Base-by-base conservation (phyloP, 169 alveolate genomes). In the Eimeria necatrix region DNA sequence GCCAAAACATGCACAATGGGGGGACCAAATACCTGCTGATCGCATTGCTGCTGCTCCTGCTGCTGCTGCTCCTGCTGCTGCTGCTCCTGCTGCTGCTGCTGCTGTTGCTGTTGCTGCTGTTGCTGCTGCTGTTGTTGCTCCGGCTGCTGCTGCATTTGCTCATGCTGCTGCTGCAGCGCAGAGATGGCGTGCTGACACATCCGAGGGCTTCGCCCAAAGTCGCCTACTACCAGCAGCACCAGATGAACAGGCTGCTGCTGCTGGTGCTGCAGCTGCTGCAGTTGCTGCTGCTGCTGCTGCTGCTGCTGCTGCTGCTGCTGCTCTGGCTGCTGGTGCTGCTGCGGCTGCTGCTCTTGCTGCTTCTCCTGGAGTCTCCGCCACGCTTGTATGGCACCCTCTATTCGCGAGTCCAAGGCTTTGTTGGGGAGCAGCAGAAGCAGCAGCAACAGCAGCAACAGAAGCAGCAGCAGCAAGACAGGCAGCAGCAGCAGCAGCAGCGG, bases 181-280 rank as follows among this genome's bases (percentile, higher is more conserved):
- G 94, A 85, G 24, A 32, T 61, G 24, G 91, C 78, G 56, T 84
- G 91, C 52, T 84, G 53, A 7, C 52, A 10, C 91, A 84, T 84
- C 10, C 91, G 91, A 4, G 91, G 91, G 56, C 91, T 84, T 10
- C 91, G 49, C 41, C 73, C 91, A 26, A 84, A 32, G 76, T 84
- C 91, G 2, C 91, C 91, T 49, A 84, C 52, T 7, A 84, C 91
- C 46, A 68, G n/a, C 78, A 68, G 64, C 64, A 56, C 64, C 64
- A 56, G 14, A 56, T 56, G 64, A 8, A 56, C 64, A 14, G 64
- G n/a, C n/a, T n/a, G n/a, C n/a, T n/a, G n/a, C n/a, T n/a, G n/a
- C n/a, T n/a, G n/a, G n/a, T n/a, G n/a, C n/a, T n/a, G n/a, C n/a
- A n/a, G n/a, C n/a, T n/a, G n/a, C n/a, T n/a, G n/a, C n/a, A n/a